These are phyloP conservation scores for Craspedostauros australis DNA, from an alignment of 108 stramenopile species.

Conservation along the genomic window DNA sequence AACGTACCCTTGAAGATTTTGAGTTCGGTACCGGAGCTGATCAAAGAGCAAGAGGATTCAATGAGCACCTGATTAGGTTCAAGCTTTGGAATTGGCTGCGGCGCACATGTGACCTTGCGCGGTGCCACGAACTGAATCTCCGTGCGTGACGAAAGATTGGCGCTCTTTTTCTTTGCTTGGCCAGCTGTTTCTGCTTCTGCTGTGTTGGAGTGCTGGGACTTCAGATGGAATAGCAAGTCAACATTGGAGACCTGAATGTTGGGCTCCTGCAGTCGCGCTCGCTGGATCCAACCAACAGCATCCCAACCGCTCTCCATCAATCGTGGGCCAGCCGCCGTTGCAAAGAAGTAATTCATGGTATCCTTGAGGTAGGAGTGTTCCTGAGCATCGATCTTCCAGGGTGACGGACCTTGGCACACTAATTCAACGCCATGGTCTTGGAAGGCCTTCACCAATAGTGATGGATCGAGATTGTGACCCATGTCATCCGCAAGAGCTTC, in stretches of 20 bases:
- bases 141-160: background rate
- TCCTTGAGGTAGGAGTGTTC: slow-evolving; percentile 59
- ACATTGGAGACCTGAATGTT: slow-evolving; percentile 64
- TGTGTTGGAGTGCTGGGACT: background rate
- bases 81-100: slow-evolving; percentile 22
- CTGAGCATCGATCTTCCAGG: slow-evolving; percentile 73
- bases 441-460: slow-evolving; percentile 45
- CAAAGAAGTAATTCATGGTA: slow-evolving; percentile 88
- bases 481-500: slow-evolving; percentile 47
- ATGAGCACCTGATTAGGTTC: slow-evolving; percentile 56
- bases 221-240: slow-evolving; percentile 72
- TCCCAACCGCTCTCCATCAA: slow-evolving; percentile 44
- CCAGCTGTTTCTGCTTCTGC: background rate
- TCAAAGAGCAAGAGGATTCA: slow-evolving; percentile 67
- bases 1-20: slow-evolving; percentile 87
- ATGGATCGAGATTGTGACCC: slow-evolving; percentile 78
- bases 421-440: slow-evolving; percentile 54
- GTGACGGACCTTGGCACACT: slow-evolving; percentile 51
- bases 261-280: slow-evolving; percentile 38
- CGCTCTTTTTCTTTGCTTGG: background rate
- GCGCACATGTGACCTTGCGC: slow-evolving; percentile 43
- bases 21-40: slow-evolving; percentile 89
- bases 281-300: slow-evolving; percentile 68
- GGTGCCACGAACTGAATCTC: slow-evolving; percentile 70
- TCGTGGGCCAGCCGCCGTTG: slow-evolving; percentile 49